Conservation (phyloP, 306 rosid species). For the Erythrophleum fordii region DNA sequence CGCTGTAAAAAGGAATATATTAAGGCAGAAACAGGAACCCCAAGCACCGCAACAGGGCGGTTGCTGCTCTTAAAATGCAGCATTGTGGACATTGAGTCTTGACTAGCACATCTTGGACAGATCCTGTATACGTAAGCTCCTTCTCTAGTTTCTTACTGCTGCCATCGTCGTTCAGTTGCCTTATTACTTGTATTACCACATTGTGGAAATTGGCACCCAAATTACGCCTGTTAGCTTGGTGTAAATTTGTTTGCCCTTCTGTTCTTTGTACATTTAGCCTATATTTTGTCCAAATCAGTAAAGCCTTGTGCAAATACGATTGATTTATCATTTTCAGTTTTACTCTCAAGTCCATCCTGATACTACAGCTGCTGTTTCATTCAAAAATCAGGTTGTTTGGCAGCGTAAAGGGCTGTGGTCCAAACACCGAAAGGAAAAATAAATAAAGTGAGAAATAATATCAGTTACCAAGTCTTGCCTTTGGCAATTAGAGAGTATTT, state of each 20-base stretch:
- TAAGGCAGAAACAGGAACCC: slow-evolving; percentile 73
- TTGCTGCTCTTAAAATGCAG: slow-evolving; percentile 67
- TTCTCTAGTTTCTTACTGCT: slow-evolving; percentile 38
- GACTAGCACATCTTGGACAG: slow-evolving; percentile 46
- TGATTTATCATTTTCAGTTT: slow-evolving; percentile 39
- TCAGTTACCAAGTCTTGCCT: too few relatives aligned
- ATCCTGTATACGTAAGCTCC: slow-evolving; percentile 65
- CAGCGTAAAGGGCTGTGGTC: background rate
- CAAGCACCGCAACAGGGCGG: slow-evolving; percentile 55
- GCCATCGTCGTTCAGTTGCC: slow-evolving; percentile 40
- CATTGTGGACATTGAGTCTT: slow-evolving; percentile 22
- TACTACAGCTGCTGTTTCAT: slow-evolving; percentile 30
- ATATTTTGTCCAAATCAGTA: slow-evolving; percentile 16
- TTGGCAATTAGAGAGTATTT: background rate
- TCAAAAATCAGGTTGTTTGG: background rate
- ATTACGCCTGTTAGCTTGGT: slow-evolving; percentile 51
- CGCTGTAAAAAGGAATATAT: slow-evolving; percentile 69
- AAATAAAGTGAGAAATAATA: too few relatives aligned
- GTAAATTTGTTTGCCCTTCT: slow-evolving; percentile 54
- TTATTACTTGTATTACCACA: slow-evolving; percentile 39
- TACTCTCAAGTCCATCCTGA: slow-evolving; percentile 24
- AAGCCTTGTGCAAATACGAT: slow-evolving; percentile 5
- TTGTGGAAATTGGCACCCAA: slow-evolving; percentile 46
- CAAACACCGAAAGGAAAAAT: background rate
- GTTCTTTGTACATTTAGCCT: slow-evolving; percentile 1